Evolutionary conservation across 805 yeast genomes (phyloP), one percentile per base, ranked within the genome.

Genomic region (Candida broadrunensis): DNA sequence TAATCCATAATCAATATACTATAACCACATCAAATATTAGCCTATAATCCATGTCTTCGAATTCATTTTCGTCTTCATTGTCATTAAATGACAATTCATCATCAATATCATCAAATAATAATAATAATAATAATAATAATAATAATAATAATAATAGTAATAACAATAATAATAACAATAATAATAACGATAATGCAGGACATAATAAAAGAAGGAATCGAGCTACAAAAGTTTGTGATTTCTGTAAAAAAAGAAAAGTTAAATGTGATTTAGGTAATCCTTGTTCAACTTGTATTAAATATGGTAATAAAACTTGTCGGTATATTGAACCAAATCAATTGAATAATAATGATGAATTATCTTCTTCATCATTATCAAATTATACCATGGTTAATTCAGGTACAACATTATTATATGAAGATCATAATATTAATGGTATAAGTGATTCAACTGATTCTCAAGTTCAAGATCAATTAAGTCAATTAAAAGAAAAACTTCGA

Each of bases 211-310:
- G 54, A 36, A 42, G 67, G 33, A 51, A 51, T 39, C 50, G 69
- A 40, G 38, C 51, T 13, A 51, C 65, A 15, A 54, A 60, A 15
- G 65, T 60, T 37, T 67, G 73, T 47, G 52, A 50, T 29, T 61
- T 58, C 37, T 67, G 73, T 49, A 59, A 60, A 43, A 47, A 49
- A 33, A 45, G 72, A 21, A 67, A 67, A 44, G 65, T 65, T 31
- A 62, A 56, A 35, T 67, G 73, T 50, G 67, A 67, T 45, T 49
- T 60, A 15, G 58, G 56, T 12, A 45, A 50, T 32, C 72, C 72
- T 2, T 67, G 73, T 38, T 49, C 58, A 17, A 47, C 65, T 11
- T 67, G 73, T 46, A 41, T 56, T 11, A 59, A 54, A 37, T 60
- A 57, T 37, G 48, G 51, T 9, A 55, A 54, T 19, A 43, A 53